These are phyloP conservation scores for Closterium sp. DNA, from an alignment of 139 green algal species.

Conservation along the genomic window DNA sequence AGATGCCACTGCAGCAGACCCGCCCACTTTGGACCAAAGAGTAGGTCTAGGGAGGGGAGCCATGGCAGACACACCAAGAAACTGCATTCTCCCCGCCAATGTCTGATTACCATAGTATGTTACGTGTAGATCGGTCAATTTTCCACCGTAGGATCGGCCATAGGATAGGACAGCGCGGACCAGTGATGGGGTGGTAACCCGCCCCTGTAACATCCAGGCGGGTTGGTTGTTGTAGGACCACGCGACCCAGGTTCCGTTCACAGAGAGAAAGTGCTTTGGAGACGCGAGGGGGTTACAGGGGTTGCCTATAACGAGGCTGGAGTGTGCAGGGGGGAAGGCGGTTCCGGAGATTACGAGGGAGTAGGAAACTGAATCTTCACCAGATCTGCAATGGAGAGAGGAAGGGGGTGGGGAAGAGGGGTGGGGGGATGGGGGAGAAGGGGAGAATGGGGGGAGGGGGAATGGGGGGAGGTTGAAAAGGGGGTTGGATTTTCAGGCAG, in stretches of 20 bases:
- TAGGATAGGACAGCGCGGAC: neutral
- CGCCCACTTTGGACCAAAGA: no score
- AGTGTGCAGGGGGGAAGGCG: neutral
- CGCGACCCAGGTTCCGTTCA: neutral
- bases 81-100: neutral
- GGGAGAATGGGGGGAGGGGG: no score
- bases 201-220: neutral
- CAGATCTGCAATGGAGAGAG: no score
- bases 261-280: neutral
- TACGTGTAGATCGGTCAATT: neutral
- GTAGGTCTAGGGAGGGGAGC: no score
- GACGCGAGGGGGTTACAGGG: neutral
- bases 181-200: neutral
- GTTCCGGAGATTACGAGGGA: neutral
- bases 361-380: neutral
- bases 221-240: neutral
- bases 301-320: neutral
- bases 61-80: neutral
- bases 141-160: neutral
- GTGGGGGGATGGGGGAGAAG: no score
- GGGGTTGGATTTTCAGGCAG: no score
- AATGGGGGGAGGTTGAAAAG: no score
- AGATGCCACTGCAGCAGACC: neutral
- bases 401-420: no score
- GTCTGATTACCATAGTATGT: neutral